These are phyloP conservation scores for Cornus florida DNA, from an alignment of 148 eudicot species.

Conservation along the genomic window DNA sequence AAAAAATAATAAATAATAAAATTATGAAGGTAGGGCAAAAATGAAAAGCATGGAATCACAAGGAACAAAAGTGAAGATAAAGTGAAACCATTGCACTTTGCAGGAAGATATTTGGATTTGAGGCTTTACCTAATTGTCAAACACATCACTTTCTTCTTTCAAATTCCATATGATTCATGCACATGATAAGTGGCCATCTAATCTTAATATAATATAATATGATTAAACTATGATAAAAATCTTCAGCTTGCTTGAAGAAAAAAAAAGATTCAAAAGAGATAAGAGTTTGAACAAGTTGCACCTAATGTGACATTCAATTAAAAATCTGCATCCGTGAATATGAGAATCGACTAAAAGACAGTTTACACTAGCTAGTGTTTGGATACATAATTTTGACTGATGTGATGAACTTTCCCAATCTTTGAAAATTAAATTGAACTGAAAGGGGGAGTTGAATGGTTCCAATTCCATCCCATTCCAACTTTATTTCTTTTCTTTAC, in stretches of 20 bases:
- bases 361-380: neutral
- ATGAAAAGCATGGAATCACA: neutral
- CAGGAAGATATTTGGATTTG: neutral
- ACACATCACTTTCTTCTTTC: neutral
- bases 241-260: neutral
- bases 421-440: no score
- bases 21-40: neutral
- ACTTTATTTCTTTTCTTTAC: no score
- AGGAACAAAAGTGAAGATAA: neutral
- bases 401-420: neutral
- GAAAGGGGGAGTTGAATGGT: no score
- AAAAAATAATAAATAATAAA: no score
- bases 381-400: neutral
- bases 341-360: neutral
- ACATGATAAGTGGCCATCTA: neutral
- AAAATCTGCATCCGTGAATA: neutral
- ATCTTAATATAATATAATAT: neutral
- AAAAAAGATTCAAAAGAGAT: neutral
- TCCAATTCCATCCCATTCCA: no score
- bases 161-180: neutral
- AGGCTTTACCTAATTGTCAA: neutral
- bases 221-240: neutral
- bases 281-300: neutral
- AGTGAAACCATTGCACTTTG: neutral
- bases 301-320: neutral